These are phyloP conservation scores for Rhynchospora pubera DNA, from an alignment of 176 grass and related monocot genomes.

Conservation along the genomic window DNA sequence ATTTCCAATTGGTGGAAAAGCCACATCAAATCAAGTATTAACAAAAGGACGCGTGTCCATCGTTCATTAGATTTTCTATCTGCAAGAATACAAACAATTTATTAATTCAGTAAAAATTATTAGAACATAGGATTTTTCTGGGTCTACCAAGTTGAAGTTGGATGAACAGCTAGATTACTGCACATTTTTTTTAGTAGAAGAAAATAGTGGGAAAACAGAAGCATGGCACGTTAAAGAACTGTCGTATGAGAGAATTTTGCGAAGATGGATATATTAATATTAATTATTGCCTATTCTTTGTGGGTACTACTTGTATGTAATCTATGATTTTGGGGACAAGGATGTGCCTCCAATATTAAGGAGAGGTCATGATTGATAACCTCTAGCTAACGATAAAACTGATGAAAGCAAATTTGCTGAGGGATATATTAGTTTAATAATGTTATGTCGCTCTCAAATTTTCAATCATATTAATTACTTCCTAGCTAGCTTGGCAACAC, in stretches of 20 bases:
- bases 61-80: neutral
- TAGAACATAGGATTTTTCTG: neutral
- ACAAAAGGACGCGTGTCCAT: neutral
- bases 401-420: neutral
- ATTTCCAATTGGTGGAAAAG: constrained; percentile 11
- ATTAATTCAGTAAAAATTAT: neutral
- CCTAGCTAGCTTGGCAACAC: neutral
- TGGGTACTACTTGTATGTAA: neutral
- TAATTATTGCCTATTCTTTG: too few species aligned
- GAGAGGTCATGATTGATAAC: constrained; percentile 26
- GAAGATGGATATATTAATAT: neutral
- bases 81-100: constrained; percentile 9
- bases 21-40: neutral
- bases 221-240: neutral
- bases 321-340: constrained; percentile 32
- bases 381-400: neutral
- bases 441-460: constrained; percentile 1
- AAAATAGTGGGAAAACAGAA: constrained; percentile 20
- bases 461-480: neutral
- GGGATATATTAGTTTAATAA: neutral
- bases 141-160: neutral
- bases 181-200: neutral
- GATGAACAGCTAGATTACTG: neutral
- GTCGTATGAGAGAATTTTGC: neutral
- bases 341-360: constrained; percentile 22